These are phyloP conservation scores for Dryas alaskensis DNA, from an alignment of 306 rosid species.

Conservation along the genomic window DNA sequence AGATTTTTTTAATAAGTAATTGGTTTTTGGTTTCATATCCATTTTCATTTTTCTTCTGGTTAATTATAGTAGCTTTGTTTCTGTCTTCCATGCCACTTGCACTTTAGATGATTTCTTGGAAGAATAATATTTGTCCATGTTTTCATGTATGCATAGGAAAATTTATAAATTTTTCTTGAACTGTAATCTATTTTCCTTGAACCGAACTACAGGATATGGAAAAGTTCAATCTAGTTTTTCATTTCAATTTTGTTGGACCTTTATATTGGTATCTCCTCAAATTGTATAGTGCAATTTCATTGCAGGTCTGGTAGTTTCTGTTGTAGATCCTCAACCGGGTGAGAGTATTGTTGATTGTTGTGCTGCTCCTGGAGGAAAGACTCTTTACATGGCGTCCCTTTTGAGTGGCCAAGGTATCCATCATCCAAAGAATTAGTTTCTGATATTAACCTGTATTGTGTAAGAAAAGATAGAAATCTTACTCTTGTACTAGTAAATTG, in stretches of 20 bases:
- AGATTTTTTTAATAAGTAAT: background rate
- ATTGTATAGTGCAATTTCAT: slow-evolving; percentile 22
- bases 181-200: background rate
- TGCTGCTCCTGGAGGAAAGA: slow-evolving; percentile 97
- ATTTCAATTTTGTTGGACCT: background rate
- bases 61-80: background rate
- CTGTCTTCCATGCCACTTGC: background rate
- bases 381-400: slow-evolving; percentile 77
- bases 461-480: background rate
- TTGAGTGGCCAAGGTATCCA: slow-evolving; percentile 69
- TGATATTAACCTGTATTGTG: background rate
- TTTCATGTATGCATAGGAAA: background rate
- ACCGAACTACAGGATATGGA: background rate
- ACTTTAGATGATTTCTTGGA: background rate
- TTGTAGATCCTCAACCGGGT: slow-evolving; percentile 78
- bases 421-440: background rate
- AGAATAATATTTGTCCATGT: background rate
- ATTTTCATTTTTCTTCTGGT: background rate
- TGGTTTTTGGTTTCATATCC: background rate
- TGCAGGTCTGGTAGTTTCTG: slow-evolving; percentile 72
- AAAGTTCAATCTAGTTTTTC: slow-evolving; percentile 16
- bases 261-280: slow-evolving; percentile 18
- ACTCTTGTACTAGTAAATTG: background rate
- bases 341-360: slow-evolving; percentile 75
- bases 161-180: background rate